These are phyloP conservation scores for Phaseolus lunatus DNA, from an alignment of 306 rosid species.

Conservation along the genomic window DNA sequence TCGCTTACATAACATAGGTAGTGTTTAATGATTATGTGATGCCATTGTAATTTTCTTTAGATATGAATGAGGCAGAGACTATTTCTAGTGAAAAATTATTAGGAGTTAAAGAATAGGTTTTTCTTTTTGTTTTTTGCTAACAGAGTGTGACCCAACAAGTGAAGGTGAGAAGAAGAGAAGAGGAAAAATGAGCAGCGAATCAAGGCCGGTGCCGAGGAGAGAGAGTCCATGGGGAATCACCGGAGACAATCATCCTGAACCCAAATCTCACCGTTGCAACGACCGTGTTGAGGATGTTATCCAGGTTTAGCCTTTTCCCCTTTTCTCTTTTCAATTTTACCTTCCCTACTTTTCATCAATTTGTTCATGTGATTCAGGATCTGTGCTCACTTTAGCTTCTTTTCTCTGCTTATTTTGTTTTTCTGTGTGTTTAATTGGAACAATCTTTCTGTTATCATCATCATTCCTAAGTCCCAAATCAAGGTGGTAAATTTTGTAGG, in stretches of 20 bases:
- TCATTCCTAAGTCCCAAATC: constrained; percentile 1
- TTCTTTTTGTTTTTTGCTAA: too few relatives aligned
- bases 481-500: constrained; percentile 57
- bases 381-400: constrained; percentile 1
- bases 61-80: too few relatives aligned
- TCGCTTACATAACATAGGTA: too few relatives aligned
- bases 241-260: constrained; percentile 79
- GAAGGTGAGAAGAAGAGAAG: background rate
- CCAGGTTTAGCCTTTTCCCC: constrained; percentile 53
- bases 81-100: too few relatives aligned
- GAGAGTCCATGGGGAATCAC: constrained; percentile 96
- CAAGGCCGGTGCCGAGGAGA: constrained; percentile 88
- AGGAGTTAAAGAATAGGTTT: too few relatives aligned
- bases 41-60: too few relatives aligned
- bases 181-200: constrained; percentile 63
- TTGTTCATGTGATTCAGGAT: constrained; percentile 5
- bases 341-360: background rate
- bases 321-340: background rate
- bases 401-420: constrained; percentile 25
- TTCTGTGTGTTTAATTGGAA: constrained; percentile 10
- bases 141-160: too few relatives aligned
- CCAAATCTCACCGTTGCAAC: constrained; percentile 94
- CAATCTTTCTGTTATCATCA: constrained; percentile 13
- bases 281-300: constrained; percentile 90
- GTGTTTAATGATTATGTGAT: too few relatives aligned